Base-by-base conservation (phyloP, 116 monocot species). In the Dioscorea cayenensis region DNA sequence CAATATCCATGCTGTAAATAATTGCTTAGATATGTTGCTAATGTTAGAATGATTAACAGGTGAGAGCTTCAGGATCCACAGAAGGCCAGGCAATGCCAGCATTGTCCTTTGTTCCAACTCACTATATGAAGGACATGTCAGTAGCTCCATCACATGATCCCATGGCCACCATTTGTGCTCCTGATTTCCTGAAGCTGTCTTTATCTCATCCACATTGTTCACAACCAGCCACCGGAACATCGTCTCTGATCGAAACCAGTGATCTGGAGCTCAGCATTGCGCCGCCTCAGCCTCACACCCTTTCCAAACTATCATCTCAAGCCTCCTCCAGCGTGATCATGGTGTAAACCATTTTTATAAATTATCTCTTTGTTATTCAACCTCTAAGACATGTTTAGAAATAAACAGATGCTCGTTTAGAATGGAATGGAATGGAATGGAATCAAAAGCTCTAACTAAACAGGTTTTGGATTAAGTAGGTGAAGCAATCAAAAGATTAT, bases 171-270 rank as follows among this genome's bases (percentile, higher is more conserved):
- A 62, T 49, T 27, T 17, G 62, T 14, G 20, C 25, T 18, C 68
- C 77, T 8, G 60, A 70, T 72, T 61, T 80, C 48, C 71, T 72
- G 52, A 70, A 71, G n/a, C 37, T 80, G 36, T 71, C 71, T 59
- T 49, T 71, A 10, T 49, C 50, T 21, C 36, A 67, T 84, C 67
- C 71, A 66, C 64, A 80, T 80, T 19, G 80, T 25, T 25, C 71
- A 27, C 80, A 77, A 1, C 43, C 43, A 6, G 3, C 43, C 43
- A 43, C 43, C 43, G 43, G 43, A 43, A 43, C 43, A 43, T 43
- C 43, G 1, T 8, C 43, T 7, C 12, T 10, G 43, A 43, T 43
- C 43, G 43, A 43, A 43, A 43, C 5, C 43, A 6, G 12, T 12
- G 43, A 43, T 43, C 43, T 43, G 43, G 43, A 43, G 12, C 43